A percentile compares a stretch with the other conserved stretches of the same genome.
These are phyloP conservation scores for Luffa acutangula DNA, from an alignment of 306 rosid species.

Conservation along the genomic window DNA sequence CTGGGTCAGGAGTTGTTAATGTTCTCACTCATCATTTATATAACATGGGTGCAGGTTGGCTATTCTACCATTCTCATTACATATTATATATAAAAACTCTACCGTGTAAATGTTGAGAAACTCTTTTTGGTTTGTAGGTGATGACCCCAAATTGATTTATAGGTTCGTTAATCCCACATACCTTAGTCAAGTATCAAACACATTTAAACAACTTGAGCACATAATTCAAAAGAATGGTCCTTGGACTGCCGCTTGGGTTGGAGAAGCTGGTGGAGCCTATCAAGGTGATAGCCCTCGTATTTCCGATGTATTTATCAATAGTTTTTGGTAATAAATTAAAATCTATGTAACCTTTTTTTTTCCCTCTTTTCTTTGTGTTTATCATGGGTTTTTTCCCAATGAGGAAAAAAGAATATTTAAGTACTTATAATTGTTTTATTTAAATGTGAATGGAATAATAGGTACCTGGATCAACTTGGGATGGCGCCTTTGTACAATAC, in stretches of 20 bases:
- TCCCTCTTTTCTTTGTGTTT: too few relatives aligned
- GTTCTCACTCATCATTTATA: background rate
- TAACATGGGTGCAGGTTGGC: background rate
- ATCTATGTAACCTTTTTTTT: too few relatives aligned
- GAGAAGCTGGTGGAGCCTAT: constrained; percentile 88
- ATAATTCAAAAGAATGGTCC: constrained; percentile 39
- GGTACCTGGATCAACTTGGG: background rate
- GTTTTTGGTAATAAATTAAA: too few relatives aligned
- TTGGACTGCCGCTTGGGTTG: constrained; percentile 54
- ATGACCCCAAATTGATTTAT: constrained; percentile 33
- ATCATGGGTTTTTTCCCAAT: too few relatives aligned
- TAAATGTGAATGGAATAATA: background rate
- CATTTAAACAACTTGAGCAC: constrained; percentile 23
- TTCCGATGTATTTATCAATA: constrained; percentile 28
- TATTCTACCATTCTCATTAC: background rate
- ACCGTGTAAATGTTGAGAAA: background rate
- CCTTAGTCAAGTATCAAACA: too few relatives aligned
- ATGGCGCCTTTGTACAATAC: background rate
- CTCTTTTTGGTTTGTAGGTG: constrained; percentile 24
- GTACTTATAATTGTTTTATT: too few relatives aligned
- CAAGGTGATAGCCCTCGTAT: constrained; percentile 67
- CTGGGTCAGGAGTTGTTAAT: background rate
- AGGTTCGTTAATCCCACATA: constrained; percentile 49
- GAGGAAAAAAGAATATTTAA: too few relatives aligned
- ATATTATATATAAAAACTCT: too few relatives aligned